These are phyloP conservation scores for Pseudogymnoascus sp. DNA, from an alignment of 2,329 filamentous ascomycete genomes.

Conservation along the genomic window DNA sequence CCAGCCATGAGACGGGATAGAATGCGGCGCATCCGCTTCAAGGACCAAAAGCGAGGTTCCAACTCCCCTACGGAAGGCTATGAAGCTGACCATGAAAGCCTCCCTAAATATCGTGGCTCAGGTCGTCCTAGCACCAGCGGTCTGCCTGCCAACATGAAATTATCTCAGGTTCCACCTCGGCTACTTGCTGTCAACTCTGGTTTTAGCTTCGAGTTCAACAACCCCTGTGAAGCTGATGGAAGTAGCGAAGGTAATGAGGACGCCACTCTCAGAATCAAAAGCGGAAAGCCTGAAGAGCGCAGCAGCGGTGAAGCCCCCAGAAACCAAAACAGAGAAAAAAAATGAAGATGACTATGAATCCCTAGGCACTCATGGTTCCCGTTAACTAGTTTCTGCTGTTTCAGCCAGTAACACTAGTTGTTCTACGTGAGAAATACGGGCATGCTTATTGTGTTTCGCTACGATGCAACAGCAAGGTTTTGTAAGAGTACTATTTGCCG, in stretches of 20 bases:
- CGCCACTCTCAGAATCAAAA: neutral
- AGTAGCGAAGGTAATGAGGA: neutral
- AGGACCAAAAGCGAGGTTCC: neutral
- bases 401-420: neutral
- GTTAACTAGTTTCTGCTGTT: neutral
- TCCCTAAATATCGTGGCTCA: neutral
- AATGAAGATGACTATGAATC: neutral
- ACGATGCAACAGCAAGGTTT: neutral
- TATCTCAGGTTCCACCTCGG: neutral
- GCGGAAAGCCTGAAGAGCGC: neutral
- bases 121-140: neutral
- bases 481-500: neutral
- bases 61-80: neutral
- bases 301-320: neutral
- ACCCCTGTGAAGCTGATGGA: neutral
- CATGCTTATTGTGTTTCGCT: neutral
- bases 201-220: slow-evolving; percentile 2
- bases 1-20: neutral
- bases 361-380: neutral
- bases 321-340: neutral
- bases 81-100: neutral
- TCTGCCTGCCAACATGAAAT: neutral
- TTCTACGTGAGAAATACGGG: neutral
- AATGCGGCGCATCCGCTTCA: neutral
- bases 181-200: slow-evolving; percentile 7